Base-by-base conservation (phyloP, 352 stramenopile genomes). In the Pythium aphanidermatum region DNA sequence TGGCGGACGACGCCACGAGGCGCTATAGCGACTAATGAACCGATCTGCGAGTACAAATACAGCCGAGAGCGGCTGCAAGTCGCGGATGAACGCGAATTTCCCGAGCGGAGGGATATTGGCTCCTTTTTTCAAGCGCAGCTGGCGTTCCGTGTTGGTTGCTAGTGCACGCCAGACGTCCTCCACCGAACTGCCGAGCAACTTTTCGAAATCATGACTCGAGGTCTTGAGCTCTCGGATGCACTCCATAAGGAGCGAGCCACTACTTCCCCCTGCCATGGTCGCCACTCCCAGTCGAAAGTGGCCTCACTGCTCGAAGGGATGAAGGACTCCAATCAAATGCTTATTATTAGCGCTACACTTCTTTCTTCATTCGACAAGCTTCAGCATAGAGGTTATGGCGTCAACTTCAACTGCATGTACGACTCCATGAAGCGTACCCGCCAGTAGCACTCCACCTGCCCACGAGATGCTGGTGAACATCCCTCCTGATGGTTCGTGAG, bases 401-500 rank as follows among this genome's bases (percentile, higher is more conserved):
- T 64, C 46, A 56, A 82, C 63, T 5, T 46, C 55, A 25, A 83
- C 79, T 16, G 60, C 60, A 35, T 79, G 60, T 8, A 89, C 47
- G 7, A 57, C 52, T 0, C 72, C 77, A 23, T 60, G 45, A 31
- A 90, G 77, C 1, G 77, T 86, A 33, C 68, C 82, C 9, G 77
- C 64, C 33, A 89, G 53, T 12, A 87, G 36, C 4, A 56, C 41
- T 23, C 39, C 43, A 38, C 68, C 43, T 27, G 65, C 57, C 12
- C 33, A 58, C 46, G 69, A 80, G 8, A 92, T 13, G 32, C 65
- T 70, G 5, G 79, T 89, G 46, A 89, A 86, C 76, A 87, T 86
- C 0, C 55, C 49, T 8, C 54, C 70, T 2, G 53, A 51, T 12
- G 60, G 59, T 23, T 80, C 76, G 20, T 71, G 59, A 0, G 63